Evolutionary conservation across 768 basidiomycete species (phyloP).

Genomic region (Leccinum sublutescens): DNA sequence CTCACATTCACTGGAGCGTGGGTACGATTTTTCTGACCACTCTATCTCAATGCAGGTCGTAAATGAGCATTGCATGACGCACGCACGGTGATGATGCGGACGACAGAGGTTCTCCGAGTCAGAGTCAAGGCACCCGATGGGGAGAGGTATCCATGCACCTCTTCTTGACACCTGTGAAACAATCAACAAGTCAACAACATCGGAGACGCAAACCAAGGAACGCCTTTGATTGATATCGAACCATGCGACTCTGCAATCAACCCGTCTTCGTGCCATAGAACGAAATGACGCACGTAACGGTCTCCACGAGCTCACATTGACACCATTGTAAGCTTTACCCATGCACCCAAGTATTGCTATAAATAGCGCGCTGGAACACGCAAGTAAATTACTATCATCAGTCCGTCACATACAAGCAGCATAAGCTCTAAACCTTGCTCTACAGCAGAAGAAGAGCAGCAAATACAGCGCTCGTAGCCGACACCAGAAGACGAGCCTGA

Average conservation of each 20-base stretch:
- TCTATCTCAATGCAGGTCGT: neutral
- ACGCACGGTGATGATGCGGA: neutral
- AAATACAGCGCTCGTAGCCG: constrained; percentile 9
- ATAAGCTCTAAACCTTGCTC: neutral
- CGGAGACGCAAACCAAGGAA: neutral
- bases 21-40: neutral
- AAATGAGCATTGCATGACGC: neutral
- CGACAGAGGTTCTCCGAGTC: neutral
- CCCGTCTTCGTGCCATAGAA: neutral
- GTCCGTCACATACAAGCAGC: constrained; percentile 3
- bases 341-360: neutral
- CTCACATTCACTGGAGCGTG: neutral
- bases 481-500: constrained; percentile 4
- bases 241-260: neutral
- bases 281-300: neutral
- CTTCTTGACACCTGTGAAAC: neutral
- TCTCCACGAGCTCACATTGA: neutral
- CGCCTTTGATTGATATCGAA: neutral
- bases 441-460: constrained; percentile 17
- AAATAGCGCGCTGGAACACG: neutral
- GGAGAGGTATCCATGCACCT: neutral
- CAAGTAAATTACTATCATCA: constrained; percentile 7
- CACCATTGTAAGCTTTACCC: too few species aligned
- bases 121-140: neutral
- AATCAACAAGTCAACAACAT: neutral